Evolutionary conservation across 208 protist genomes (phyloP).

Genomic region (Crithidia expoeki): DNA sequence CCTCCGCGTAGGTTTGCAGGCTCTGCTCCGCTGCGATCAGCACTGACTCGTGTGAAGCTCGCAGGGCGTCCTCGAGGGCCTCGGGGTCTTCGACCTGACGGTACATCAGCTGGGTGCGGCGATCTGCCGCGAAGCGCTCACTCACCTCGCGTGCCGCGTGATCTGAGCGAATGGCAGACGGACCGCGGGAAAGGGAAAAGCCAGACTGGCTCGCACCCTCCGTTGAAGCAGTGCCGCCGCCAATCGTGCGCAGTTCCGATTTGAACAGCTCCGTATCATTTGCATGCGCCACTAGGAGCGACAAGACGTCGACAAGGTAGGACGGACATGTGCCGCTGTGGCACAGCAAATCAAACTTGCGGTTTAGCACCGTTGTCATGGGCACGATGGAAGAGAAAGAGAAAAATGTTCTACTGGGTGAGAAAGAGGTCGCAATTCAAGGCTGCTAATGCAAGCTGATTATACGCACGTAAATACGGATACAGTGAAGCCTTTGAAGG

Average conservation of each 20-base stretch:
- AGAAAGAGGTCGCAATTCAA: not conserved
- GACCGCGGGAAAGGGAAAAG: not conserved
- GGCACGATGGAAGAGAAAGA: not conserved
- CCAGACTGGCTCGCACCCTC: not conserved
- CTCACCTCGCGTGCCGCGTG: not conserved
- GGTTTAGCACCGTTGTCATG: slow-evolving; percentile 64
- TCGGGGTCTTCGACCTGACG: slow-evolving; percentile 34
- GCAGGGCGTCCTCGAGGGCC: slow-evolving; percentile 38
- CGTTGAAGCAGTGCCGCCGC: not conserved
- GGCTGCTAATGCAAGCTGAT: too few relatives aligned
- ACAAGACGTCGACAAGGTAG: slow-evolving; percentile 75
- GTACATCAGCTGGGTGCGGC: slow-evolving; percentile 26
- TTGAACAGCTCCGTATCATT: slow-evolving; percentile 85
- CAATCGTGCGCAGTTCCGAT: slow-evolving; percentile 42
- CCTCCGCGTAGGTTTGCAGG: slow-evolving; percentile 59
- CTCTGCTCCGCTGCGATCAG: slow-evolving; percentile 61
- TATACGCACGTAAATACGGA: too few relatives aligned
- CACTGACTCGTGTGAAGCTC: slow-evolving; percentile 48
- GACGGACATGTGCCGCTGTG: slow-evolving; percentile 66
- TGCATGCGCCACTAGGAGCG: slow-evolving; percentile 74
- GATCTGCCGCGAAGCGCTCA: slow-evolving; percentile 30
- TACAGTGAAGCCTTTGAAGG: too few relatives aligned
- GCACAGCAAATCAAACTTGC: slow-evolving; percentile 68
- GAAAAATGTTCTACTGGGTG: not conserved
- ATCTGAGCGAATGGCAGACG: not conserved